Conservation (phyloP, 2,329 filamentous ascomycete genomes). For the Alternaria conjuncta region DNA sequence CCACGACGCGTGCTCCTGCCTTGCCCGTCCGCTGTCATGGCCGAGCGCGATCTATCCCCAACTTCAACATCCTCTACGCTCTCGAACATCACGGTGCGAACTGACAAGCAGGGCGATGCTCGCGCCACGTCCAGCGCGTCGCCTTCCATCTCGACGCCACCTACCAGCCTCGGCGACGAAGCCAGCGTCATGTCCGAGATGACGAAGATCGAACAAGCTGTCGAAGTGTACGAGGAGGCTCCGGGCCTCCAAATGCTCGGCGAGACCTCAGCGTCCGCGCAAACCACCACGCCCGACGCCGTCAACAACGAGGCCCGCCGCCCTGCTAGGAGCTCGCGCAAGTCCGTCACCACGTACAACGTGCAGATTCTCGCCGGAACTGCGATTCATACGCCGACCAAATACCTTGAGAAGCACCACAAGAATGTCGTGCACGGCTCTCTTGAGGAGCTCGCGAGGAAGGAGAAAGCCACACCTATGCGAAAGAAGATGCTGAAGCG, state of each 20-base stretch:
- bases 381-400: slow-evolving; percentile 62
- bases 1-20: slow-evolving; percentile 26
- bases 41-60: slow-evolving; percentile 44
- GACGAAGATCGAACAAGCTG: slow-evolving; percentile 36
- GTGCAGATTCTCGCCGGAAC: slow-evolving; percentile 68
- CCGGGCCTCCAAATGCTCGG: slow-evolving; percentile 15
- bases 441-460: slow-evolving; percentile 23
- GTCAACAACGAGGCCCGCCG: slow-evolving; percentile 35
- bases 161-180: slow-evolving; percentile 69
- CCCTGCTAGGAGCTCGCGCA: slow-evolving; percentile 60
- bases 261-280: slow-evolving; percentile 27
- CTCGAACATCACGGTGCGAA: slow-evolving; percentile 51
- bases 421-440: slow-evolving; percentile 45
- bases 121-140: slow-evolving; percentile 60
- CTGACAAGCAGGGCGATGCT: slow-evolving; percentile 37
- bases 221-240: slow-evolving; percentile 32
- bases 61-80: slow-evolving; percentile 50
- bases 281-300: slow-evolving; percentile 20
- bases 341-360: slow-evolving; percentile 70
- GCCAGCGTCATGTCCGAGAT: slow-evolving; percentile 60
- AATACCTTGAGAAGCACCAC: slow-evolving; percentile 49
- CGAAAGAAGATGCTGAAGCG: slow-evolving; percentile 27
- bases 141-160: slow-evolving; percentile 65
- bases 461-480: slow-evolving; percentile 18
- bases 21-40: slow-evolving; percentile 34